phyloP scores from a whole-genome alignment of 148 eudicot genomes.

The Silene uniflora region DNA sequence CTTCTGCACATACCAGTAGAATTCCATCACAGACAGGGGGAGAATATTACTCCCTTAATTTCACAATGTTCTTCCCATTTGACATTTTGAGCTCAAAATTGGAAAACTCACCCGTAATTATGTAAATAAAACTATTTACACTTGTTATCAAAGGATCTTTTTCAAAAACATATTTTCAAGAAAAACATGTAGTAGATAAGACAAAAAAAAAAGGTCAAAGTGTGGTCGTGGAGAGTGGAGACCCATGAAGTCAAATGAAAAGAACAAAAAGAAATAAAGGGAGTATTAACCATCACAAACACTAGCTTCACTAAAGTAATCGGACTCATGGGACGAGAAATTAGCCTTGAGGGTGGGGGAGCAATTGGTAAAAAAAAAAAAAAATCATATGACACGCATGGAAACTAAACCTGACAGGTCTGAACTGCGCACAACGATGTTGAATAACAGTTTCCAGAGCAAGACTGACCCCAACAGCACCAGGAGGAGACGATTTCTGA shows the following conservation, averaged over 20 bases:
- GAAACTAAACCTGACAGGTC: constrained; percentile 50
- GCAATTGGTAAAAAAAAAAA: no score
- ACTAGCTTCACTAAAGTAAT: neutral
- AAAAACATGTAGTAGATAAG: neutral
- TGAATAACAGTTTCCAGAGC: constrained; percentile 86
- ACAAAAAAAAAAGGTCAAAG: neutral
- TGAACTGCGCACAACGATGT: constrained; percentile 51
- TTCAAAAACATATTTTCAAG: neutral
- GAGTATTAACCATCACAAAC: neutral
- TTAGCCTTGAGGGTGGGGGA: neutral
- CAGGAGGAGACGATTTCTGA: constrained; percentile 86
- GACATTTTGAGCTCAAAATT: neutral
- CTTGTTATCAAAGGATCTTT: neutral
- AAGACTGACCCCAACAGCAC: constrained; percentile 88
- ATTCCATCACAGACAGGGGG: neutral
- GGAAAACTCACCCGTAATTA: neutral
- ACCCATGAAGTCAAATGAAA: no score
- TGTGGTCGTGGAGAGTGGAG: no score
- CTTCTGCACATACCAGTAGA: constrained; percentile 34
- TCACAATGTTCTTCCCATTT: neutral
- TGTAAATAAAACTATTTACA: neutral
- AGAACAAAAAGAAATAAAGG: no score
- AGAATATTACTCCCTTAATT: neutral
- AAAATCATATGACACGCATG: neutral
- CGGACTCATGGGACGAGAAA: neutral